Evolutionary conservation across 257 asterid genomes (phyloP), one percentile per base, ranked within the genome.

Genomic region (Vinca minor): DNA sequence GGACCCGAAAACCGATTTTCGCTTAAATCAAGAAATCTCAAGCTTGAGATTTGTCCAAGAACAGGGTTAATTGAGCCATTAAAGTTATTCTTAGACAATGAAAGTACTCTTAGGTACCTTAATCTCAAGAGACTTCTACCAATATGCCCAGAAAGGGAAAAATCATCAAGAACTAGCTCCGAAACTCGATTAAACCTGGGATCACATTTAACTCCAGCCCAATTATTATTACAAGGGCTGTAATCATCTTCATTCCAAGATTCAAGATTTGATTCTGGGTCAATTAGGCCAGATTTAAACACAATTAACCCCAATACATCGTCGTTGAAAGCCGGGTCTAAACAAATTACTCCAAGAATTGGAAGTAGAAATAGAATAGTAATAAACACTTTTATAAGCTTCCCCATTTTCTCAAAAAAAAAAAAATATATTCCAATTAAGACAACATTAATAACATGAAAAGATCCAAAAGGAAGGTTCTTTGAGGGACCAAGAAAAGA

Each of bases 241-340:
- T 78, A 72, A 60, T 78, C 95, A 41, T 89, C 96, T 68, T 89
- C 95, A 48, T 65, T 83, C 96, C 96, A 89, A 15, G 91, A 83
- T 56, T 74, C 12, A 69, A 89, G 89, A 34, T 74, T 78, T 18
- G 83, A 73, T 17, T 81, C 75, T 4, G 94, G 89, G 88, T 89
- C 95, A 39, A 65, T 47, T 0, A 89, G 53, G 26, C 85, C 95
- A 10, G 94, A 82, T 69, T 87, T 89, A 73, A 89, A 80, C 42
- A 83, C 95, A 32, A 89, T 87, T 66, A 89, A 68, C 15, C 91
- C 96, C 83, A 89, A 71, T 26, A 87, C 86, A 81, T 89, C 96
- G 79, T 87, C 96, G 76, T 83, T 85, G 70, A 89, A 86, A 59
- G 88, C 81, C 1, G 95, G 79, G 75, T 77, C 90, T 4, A 67